These are phyloP conservation scores for Candida adriatica DNA, from an alignment of 805 yeast genomes.

Conservation along the genomic window DNA sequence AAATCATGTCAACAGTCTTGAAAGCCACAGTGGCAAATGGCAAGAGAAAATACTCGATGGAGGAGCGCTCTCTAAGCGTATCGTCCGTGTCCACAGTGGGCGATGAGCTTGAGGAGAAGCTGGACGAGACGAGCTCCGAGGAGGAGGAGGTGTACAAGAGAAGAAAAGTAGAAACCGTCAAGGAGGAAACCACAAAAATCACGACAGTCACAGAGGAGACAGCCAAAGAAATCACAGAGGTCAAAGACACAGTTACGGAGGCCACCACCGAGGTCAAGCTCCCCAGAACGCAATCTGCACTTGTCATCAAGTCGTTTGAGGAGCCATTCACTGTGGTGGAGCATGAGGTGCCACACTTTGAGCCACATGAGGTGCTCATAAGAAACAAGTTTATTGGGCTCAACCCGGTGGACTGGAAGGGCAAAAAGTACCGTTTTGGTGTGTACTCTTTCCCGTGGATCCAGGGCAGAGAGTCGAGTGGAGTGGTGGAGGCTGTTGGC, in stretches of 20 bases:
- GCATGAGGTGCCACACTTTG: conserved; percentile 20
- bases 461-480: conserved; percentile 42
- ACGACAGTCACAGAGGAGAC: not conserved
- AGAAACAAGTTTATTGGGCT: conserved; percentile 33
- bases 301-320: conserved; percentile 22
- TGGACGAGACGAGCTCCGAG: conserved; percentile 14
- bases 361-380: conserved; percentile 25
- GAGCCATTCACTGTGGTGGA: conserved; percentile 19
- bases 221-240: not conserved
- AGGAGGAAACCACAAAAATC: not conserved
- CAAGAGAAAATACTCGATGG: conserved; percentile 15
- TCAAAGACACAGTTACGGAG: not conserved
- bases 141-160: conserved; percentile 4
- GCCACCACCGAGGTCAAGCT: not conserved
- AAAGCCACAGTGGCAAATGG: too few relatives aligned
- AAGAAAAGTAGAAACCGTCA: conserved; percentile 4
- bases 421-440: conserved; percentile 38
- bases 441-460: conserved; percentile 44
- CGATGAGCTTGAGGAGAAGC: conserved; percentile 15
- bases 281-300: conserved; percentile 14
- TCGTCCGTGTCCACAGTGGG: conserved; percentile 16
- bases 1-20: too few relatives aligned
- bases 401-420: conserved; percentile 46
- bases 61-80: conserved; percentile 18
- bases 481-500: conserved; percentile 32